phyloP scores from a whole-genome alignment of 805 yeast species.

The Kazachstania bromeliacearum region DNA sequence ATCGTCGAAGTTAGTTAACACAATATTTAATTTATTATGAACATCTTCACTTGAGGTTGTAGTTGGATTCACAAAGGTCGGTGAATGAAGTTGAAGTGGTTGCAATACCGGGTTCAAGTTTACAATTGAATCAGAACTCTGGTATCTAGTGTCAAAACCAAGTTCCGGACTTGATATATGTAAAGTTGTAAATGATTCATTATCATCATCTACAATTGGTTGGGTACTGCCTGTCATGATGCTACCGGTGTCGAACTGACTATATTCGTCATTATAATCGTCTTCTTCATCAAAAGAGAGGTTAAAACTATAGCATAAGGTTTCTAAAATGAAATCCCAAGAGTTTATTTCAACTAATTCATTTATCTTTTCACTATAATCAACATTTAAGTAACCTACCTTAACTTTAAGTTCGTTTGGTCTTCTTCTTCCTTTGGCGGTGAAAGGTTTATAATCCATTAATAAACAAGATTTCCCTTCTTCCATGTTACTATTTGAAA shows the following conservation, averaged over 20 bases:
- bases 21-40: background rate
- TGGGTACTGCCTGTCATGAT: background rate
- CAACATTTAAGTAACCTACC: constrained; percentile 27
- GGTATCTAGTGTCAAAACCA: no score
- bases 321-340: constrained; percentile 24
- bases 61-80: no score
- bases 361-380: constrained; percentile 21
- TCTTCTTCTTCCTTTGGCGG: constrained; percentile 12
- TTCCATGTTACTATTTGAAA: constrained; percentile 23
- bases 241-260: background rate
- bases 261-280: constrained; percentile 8
- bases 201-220: background rate
- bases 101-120: no score
- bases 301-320: constrained; percentile 23
- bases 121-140: no score
- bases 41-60: background rate
- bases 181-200: background rate
- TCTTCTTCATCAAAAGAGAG: constrained; percentile 26
- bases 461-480: constrained; percentile 17
- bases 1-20: background rate
- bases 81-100: no score
- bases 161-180: background rate
- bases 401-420: constrained; percentile 25
- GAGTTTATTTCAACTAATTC: constrained; percentile 26
- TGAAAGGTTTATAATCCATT: constrained; percentile 16